These are phyloP conservation scores for Endocladia muricata DNA, from an alignment of 31 red algal species.

Conservation along the genomic window DNA sequence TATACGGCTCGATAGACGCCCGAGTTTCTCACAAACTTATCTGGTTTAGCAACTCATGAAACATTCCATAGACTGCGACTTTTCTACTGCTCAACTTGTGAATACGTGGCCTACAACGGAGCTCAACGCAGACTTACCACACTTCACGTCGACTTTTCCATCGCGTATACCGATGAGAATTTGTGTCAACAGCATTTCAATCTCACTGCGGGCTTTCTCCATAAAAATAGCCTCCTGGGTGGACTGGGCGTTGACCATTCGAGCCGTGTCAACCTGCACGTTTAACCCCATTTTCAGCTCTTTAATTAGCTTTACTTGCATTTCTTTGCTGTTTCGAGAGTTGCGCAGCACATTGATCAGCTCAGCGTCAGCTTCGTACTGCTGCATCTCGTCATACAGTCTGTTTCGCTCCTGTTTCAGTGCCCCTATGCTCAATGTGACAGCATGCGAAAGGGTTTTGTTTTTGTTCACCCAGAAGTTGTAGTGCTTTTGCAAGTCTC, in stretches of 20 bases:
- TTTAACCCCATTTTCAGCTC: neutral
- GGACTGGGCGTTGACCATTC: constrained; percentile 8
- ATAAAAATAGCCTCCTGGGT: constrained; percentile 9
- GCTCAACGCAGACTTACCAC: constrained; percentile 2
- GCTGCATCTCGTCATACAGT: neutral
- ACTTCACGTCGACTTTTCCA: neutral
- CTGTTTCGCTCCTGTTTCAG: constrained; percentile 10
- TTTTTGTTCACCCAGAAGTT: constrained; percentile 16
- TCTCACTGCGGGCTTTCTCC: constrained; percentile 6
- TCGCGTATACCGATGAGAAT: neutral
- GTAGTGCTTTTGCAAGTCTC: neutral
- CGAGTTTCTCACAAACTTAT: too few species aligned
- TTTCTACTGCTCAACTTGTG: neutral
- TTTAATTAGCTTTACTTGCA: constrained; percentile 4
- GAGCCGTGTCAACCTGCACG: neutral
- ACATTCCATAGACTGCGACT: too few species aligned
- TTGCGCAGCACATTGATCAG: constrained; percentile 14
- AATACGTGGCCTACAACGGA: constrained; percentile 2
- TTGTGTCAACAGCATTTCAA: neutral
- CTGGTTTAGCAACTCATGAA: too few species aligned
- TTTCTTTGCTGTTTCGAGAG: neutral
- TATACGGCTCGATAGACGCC: too few species aligned
- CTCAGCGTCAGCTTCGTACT: constrained; percentile 25
- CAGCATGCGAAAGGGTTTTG: neutral
- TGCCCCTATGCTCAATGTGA: constrained; percentile 10